Evolutionary conservation across 768 basidiomycete species (phyloP).

Genomic region (Trametes meyenii): DNA sequence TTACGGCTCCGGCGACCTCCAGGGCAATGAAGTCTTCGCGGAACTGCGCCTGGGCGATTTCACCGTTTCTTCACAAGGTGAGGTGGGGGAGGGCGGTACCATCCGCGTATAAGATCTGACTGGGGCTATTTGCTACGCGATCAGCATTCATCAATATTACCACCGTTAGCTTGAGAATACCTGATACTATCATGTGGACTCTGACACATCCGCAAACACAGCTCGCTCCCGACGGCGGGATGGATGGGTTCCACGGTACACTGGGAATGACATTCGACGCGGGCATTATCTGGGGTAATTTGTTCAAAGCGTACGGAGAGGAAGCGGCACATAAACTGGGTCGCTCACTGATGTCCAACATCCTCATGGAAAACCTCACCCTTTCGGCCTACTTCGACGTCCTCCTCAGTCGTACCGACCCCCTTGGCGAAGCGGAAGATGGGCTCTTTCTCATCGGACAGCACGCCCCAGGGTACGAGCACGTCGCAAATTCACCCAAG

Average conservation of each 20-base stretch:
- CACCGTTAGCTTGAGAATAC: not conserved
- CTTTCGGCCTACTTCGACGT: conserved; percentile 31
- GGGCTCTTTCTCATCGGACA: conserved; percentile 32
- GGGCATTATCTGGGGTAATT: conserved; percentile 64
- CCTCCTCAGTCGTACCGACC: conserved; percentile 25
- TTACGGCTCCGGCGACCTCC: conserved; percentile 44
- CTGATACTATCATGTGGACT: not conserved
- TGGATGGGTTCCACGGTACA: conserved; percentile 50
- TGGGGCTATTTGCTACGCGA: no score
- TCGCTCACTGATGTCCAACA: conserved; percentile 25
- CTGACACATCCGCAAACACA: not conserved
- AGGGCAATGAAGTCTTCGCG: conserved; percentile 39
- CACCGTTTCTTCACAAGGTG: conserved; percentile 62
- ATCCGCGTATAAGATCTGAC: conserved; percentile 34
- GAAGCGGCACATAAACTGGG: conserved; percentile 16
- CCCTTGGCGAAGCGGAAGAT: conserved; percentile 22
- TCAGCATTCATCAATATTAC: conserved; percentile 39
- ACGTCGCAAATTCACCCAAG: conserved; percentile 23
- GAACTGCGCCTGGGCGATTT: conserved; percentile 40
- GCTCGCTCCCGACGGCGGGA: not conserved
- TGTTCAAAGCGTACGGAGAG: conserved; percentile 5
- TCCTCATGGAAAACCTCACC: conserved; percentile 27
- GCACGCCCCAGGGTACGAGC: conserved; percentile 23
- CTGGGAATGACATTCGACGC: conserved; percentile 76
- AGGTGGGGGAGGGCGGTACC: conserved; percentile 63